phyloP scores from a whole-genome alignment of 345 rosid species.

The Garcia nutans region DNA sequence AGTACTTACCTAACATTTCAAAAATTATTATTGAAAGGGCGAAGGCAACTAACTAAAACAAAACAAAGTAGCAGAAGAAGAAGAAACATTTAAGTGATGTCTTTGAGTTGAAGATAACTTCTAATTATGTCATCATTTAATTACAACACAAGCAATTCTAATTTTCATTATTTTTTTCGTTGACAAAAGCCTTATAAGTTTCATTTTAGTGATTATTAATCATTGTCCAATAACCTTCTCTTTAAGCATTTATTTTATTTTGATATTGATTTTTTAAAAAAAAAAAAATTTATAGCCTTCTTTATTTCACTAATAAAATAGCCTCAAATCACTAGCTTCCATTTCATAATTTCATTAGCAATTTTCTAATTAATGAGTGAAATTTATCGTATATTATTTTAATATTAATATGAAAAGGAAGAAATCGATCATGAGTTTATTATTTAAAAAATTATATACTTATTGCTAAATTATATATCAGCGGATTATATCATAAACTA shows the following conservation, averaged over 20 bases:
- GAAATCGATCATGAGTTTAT: too few relatives aligned
- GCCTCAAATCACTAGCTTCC: too few relatives aligned
- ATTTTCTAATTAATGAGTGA: too few relatives aligned
- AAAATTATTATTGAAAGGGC: not conserved
- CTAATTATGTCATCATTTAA: not conserved
- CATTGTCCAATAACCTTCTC: constrained; percentile 1
- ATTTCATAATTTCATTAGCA: too few relatives aligned
- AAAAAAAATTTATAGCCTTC: too few relatives aligned
- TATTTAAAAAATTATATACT: too few relatives aligned
- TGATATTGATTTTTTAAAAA: constrained; percentile 11
- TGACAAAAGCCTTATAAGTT: not conserved
- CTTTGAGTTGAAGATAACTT: constrained; percentile 6
- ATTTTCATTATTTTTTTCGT: not conserved
- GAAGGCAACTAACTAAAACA: not conserved
- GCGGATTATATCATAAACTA: too few relatives aligned
- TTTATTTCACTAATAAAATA: too few relatives aligned
- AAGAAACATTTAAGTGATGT: not conserved
- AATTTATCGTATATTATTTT: too few relatives aligned
- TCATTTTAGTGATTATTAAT: not conserved
- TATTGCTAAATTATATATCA: too few relatives aligned
- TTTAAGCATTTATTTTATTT: not conserved
- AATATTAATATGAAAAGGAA: too few relatives aligned
- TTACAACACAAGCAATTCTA: not conserved
- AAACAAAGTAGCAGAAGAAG: too few relatives aligned
- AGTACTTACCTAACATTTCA: not conserved